Evolutionary conservation across 352 stramenopile species (phyloP), one percentile per base, ranked within the genome.

Genomic region (Globisporangium heterothallicum): DNA sequence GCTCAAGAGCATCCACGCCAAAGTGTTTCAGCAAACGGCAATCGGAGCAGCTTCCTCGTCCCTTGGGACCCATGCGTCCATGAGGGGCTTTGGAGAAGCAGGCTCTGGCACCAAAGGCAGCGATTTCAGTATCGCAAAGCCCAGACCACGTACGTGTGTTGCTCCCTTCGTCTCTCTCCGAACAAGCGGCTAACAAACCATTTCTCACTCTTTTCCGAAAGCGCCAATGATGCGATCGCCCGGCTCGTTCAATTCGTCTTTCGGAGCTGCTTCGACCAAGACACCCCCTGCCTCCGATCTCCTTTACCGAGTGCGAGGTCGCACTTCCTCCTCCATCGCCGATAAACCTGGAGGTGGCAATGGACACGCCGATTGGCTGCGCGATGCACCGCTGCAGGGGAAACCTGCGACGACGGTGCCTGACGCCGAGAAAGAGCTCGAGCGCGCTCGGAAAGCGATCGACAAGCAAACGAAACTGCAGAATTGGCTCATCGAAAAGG

Each of bases 381-480:
- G 12, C 32, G 32, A 16, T 2, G 32, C 32, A 6, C 32, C 64
- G 8, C 51, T 67, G 16, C 8, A 47, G 1, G 12, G n/a, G 1
- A 52, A 67, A 62, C 48, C 42, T 24, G 61, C 53, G 49, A 60
- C 57, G 19, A 27, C 36, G 0, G 40, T 83, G 42, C n/a, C n/a
- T n/a, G 74, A 78, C 26, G 59, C 76, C 21, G 69, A 90, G 53
- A 84, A 78, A 44, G 72, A 88, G 53, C 61, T 91, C 16, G 76
- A 85, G 47, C 40, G 70, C 10, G 82, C 75, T 5, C 78, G 78
- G 19, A 89, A 93, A 41, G 84, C 84, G 14, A 93, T 96, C 52
- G 84, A 92, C 54, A 95, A 95, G 67, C 84, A 96, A 49, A 78
- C 83, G 2, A 94, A 94, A 42, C 58, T 97, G 24, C 84, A 95